A percentile compares a stretch with the other conserved stretches of the same genome.
These are phyloP conservation scores for Globisporangium camurandrum DNA, from an alignment of 352 stramenopile species.

Conservation along the genomic window DNA sequence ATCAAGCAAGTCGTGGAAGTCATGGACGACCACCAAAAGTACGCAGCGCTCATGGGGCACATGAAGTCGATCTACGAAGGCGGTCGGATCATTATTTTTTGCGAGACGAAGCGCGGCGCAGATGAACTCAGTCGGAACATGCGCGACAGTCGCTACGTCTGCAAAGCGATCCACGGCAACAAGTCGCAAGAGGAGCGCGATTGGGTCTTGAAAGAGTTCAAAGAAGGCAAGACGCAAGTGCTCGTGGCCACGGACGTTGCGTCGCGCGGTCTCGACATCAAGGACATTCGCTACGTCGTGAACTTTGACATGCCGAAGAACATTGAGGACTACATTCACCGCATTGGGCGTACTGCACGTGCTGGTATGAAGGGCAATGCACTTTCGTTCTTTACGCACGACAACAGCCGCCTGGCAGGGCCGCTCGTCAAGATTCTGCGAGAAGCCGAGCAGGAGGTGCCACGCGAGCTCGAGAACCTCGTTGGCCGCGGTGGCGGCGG, in stretches of 20 bases:
- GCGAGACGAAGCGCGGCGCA: constrained; percentile 97
- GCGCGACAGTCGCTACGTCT: constrained; percentile 90
- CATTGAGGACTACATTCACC: constrained; percentile 98
- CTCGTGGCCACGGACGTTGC: constrained; percentile 99
- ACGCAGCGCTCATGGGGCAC: constrained; percentile 81
- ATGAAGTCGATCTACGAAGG: constrained; percentile 85
- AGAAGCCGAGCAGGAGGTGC: constrained; percentile 87
- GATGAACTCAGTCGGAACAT: constrained; percentile 95
- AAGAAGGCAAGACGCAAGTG: constrained; percentile 91
- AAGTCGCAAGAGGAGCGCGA: constrained; percentile 98
- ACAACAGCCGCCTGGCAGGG: constrained; percentile 76
- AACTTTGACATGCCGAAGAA: constrained; percentile 99
- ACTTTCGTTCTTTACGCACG: constrained; percentile 93
- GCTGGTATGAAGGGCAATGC: constrained; percentile 92
- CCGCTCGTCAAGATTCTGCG: constrained; percentile 87
- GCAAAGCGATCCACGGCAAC: constrained; percentile 98
- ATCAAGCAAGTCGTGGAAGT: constrained; percentile 98
- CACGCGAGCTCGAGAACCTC: constrained; percentile 69
- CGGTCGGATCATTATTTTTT: constrained; percentile 97
- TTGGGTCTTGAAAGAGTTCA: constrained; percentile 97
- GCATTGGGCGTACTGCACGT: constrained; percentile 98
- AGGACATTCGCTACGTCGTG: constrained; percentile 98
- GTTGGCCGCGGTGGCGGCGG: constrained; percentile 50
- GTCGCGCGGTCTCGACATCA: constrained; percentile 98
- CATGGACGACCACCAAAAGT: constrained; percentile 95